These are phyloP conservation scores for Oenanthe sinensis DNA, from an alignment of 129 eudicot species.

Conservation along the genomic window DNA sequence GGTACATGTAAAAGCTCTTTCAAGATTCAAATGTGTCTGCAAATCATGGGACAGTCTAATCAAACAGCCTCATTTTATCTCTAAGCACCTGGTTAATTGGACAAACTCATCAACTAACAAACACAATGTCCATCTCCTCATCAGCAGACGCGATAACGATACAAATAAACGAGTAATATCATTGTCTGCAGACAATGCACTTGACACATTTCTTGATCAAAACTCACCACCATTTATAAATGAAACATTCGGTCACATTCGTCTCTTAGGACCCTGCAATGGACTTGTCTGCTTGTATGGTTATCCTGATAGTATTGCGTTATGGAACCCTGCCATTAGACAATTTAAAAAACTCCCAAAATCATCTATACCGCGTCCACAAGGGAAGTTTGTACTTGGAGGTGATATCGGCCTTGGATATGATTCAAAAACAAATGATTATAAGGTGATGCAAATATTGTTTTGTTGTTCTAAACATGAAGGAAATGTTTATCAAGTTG, in stretches of 20 bases:
- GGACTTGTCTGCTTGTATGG: slow-evolving; percentile 37
- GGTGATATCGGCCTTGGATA: slow-evolving; percentile 35
- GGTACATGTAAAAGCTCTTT: slow-evolving; percentile 23
- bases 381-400: slow-evolving; percentile 14
- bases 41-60: slow-evolving; percentile 26
- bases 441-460: slow-evolving; percentile 33
- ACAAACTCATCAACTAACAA: slow-evolving; percentile 8
- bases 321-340: slow-evolving; percentile 35
- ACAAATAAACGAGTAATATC: slow-evolving; percentile 28
- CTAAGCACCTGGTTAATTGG: slow-evolving; percentile 16
- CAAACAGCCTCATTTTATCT: slow-evolving; percentile 17
- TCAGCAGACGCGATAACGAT: slow-evolving; percentile 21
- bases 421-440: slow-evolving; percentile 15
- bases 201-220: slow-evolving; percentile 9
- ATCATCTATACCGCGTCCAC: slow-evolving; percentile 20
- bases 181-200: slow-evolving; percentile 2
- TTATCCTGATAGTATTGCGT: slow-evolving; percentile 20
- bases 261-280: slow-evolving; percentile 38
- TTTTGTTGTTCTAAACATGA: slow-evolving; percentile 14
- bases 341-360: slow-evolving; percentile 20
- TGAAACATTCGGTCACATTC: slow-evolving; percentile 19
- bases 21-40: slow-evolving; percentile 30
- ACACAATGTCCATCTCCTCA: slow-evolving; percentile 16
- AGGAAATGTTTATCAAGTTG: slow-evolving; percentile 23
- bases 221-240: slow-evolving; percentile 11